Percentiles rank a stretch among this genome's conserved stretches.
Conservation (phyloP, 2,329 filamentous ascomycete species). For the Teratosphaeria nubilosa region DNA sequence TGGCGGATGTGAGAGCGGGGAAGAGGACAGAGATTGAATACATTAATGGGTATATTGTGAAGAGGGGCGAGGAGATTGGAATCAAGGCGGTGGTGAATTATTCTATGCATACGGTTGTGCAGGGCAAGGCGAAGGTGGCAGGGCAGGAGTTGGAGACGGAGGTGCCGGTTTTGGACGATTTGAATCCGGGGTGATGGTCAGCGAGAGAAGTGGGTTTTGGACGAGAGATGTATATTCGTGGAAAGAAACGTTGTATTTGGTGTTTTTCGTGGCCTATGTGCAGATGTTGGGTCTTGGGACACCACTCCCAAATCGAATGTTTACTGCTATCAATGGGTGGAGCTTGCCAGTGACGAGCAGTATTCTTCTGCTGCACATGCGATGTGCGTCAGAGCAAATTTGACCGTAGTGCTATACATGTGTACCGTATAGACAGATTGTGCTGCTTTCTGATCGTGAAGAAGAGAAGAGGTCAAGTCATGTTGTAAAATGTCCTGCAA, state of each 20-base stretch:
- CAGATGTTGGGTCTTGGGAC: no score
- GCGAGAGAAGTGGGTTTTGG: background rate
- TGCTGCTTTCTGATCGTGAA: background rate
- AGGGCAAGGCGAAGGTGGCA: slow-evolving; percentile 52
- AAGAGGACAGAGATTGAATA: slow-evolving; percentile 65
- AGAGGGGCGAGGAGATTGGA: slow-evolving; percentile 59
- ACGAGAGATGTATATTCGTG: no score
- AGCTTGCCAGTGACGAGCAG: no score
- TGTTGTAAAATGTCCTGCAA: background rate
- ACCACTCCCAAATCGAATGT: no score
- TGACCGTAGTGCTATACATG: no score
- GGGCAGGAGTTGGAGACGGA: slow-evolving; percentile 29
- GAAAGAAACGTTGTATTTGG: no score
- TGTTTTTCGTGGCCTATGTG: no score
- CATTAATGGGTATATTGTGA: slow-evolving; percentile 79
- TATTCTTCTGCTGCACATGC: no score
- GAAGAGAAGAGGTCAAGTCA: background rate
- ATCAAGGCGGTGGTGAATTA: slow-evolving; percentile 64
- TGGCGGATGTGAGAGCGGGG: slow-evolving; percentile 53
- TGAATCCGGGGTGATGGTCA: background rate
- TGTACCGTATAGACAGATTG: no score
- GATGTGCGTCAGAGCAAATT: no score
- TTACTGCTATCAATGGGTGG: no score
- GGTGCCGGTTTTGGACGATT: slow-evolving; percentile 24
- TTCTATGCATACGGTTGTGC: slow-evolving; percentile 61